Evolutionary conservation across 345 rosid genomes (phyloP).

Genomic region (Populus pruinosa): DNA sequence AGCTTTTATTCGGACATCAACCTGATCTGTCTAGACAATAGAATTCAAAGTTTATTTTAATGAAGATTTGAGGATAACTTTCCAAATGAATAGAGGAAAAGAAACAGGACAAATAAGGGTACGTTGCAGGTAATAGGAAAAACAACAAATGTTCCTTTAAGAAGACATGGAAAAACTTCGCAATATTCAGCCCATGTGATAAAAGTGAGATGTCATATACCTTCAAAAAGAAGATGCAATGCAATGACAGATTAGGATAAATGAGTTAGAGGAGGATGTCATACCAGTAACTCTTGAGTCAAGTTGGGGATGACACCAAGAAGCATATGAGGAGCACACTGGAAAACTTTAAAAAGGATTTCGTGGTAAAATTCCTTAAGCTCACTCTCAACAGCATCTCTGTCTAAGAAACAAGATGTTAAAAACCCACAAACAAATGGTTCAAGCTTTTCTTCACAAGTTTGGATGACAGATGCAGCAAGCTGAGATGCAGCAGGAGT

Average conservation of each 20-base stretch:
- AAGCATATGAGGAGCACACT: constrained; percentile 74
- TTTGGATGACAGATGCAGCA: constrained; percentile 72
- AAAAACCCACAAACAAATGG: constrained; percentile 71
- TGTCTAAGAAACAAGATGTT: constrained; percentile 64
- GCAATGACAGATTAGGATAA: constrained; percentile 9
- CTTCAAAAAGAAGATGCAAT: too few relatives aligned
- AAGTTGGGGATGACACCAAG: constrained; percentile 64
- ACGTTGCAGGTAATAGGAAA: neutral
- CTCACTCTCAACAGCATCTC: constrained; percentile 56
- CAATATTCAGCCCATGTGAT: neutral
- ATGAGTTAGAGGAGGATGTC: neutral
- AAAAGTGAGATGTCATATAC: neutral
- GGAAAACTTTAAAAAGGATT: constrained; percentile 63
- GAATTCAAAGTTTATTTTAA: neutral
- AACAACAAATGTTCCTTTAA: neutral
- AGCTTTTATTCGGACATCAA: constrained; percentile 83
- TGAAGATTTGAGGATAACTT: neutral
- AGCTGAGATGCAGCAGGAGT: constrained; percentile 60
- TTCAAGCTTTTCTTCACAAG: constrained; percentile 63
- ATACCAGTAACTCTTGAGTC: constrained; percentile 76
- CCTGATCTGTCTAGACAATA: constrained; percentile 75
- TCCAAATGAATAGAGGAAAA: neutral
- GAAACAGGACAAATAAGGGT: neutral
- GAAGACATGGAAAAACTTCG: neutral
- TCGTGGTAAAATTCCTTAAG: constrained; percentile 82